Evolutionary conservation across 176 grass and related monocot genomes (phyloP).

Genomic region (Aegilops umbellulata): DNA sequence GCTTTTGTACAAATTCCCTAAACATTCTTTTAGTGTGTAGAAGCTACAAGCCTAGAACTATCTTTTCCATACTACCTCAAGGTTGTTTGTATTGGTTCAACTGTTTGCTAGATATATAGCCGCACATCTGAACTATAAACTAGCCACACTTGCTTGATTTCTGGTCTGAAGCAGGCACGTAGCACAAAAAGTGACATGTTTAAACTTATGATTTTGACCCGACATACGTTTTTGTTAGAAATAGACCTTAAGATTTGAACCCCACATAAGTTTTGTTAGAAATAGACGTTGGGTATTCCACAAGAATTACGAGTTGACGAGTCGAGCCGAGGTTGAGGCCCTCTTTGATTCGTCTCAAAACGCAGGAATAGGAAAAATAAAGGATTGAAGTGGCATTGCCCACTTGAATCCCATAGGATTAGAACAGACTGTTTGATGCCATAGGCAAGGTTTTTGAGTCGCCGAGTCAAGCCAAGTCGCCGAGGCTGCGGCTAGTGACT

Average conservation of each 20-base stretch:
- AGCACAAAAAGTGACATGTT: slow-evolving; percentile 10
- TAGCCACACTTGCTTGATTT: slow-evolving; percentile 16
- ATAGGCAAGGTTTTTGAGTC: too few relatives aligned
- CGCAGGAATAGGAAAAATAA: too few relatives aligned
- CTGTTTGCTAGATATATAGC: not conserved
- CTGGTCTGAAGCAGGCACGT: not conserved
- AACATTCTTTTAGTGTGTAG: not conserved
- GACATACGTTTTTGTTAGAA: not conserved
- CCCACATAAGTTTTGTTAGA: not conserved
- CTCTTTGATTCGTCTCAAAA: too few relatives aligned
- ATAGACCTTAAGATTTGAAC: not conserved
- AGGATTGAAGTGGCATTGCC: too few relatives aligned
- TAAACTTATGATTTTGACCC: not conserved
- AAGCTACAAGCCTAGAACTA: not conserved
- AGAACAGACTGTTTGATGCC: too few relatives aligned
- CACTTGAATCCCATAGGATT: too few relatives aligned
- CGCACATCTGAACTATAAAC: slow-evolving; percentile 7
- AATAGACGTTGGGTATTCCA: not conserved
- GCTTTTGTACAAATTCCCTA: not conserved
- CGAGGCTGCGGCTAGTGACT: too few relatives aligned
- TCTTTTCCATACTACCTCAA: not conserved
- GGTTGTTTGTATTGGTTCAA: not conserved
- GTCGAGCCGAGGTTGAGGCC: too few relatives aligned
- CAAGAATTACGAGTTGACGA: too few relatives aligned
- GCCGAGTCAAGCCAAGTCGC: too few relatives aligned